Percentiles rank a stretch among this genome's conserved stretches.
Evolutionary conservation across 2,329 filamentous ascomycete species (phyloP).

Genomic region (Nemania serpens): DNA sequence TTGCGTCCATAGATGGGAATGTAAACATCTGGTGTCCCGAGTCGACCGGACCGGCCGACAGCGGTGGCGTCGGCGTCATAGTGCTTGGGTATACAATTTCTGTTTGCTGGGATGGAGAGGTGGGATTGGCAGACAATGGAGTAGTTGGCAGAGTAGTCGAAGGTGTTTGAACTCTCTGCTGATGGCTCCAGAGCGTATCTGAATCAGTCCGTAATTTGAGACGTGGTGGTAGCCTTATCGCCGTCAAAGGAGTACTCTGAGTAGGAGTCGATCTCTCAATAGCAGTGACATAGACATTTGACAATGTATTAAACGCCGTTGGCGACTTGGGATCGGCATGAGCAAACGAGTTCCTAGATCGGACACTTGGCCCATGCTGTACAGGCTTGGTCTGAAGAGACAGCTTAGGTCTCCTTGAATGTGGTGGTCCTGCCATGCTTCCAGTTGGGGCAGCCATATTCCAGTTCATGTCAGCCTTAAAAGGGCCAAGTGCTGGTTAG

Average conservation of each 20-base stretch:
- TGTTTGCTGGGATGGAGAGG: slow-evolving; percentile 52
- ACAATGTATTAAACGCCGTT: slow-evolving; percentile 68
- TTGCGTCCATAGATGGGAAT: slow-evolving; percentile 47
- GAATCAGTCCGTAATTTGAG: slow-evolving; percentile 46
- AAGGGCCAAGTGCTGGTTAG: neutral
- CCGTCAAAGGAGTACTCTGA: slow-evolving; percentile 53
- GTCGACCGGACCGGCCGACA: slow-evolving; percentile 59
- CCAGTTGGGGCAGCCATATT: slow-evolving; percentile 19
- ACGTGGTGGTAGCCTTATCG: slow-evolving; percentile 51
- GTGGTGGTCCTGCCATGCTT: slow-evolving; percentile 44
- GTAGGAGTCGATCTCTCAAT: slow-evolving; percentile 62
- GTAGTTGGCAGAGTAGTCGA: slow-evolving; percentile 57
- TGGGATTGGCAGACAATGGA: slow-evolving; percentile 55
- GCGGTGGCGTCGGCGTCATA: slow-evolving; percentile 63
- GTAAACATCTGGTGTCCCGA: slow-evolving; percentile 49
- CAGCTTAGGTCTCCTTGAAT: slow-evolving; percentile 58
- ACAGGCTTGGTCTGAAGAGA: slow-evolving; percentile 60
- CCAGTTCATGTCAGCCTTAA: neutral
- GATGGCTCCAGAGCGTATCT: slow-evolving; percentile 40
- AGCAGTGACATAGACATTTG: slow-evolving; percentile 66
- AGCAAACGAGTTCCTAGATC: slow-evolving; percentile 47
- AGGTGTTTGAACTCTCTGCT: slow-evolving; percentile 48
- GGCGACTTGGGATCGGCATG: slow-evolving; percentile 62
- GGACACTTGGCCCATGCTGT: slow-evolving; percentile 44
- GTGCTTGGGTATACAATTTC: slow-evolving; percentile 57